Conservation (phyloP, 805 yeast genomes). For the Teunomyces aglyptinius region DNA sequence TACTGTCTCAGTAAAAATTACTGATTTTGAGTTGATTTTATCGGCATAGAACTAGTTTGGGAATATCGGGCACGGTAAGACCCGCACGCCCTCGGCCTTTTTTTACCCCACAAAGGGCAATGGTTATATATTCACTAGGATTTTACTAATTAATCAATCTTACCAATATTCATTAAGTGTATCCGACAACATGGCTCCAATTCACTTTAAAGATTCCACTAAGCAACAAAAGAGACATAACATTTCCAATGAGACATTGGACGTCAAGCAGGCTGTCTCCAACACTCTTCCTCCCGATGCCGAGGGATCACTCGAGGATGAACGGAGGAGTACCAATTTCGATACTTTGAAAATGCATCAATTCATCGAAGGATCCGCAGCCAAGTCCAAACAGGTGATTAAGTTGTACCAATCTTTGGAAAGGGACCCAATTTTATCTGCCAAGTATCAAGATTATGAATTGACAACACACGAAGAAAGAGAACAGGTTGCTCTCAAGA, state of each 20-base stretch:
- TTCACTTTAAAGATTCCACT: not conserved
- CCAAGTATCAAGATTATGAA: conserved; percentile 34
- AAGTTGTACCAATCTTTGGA: conserved; percentile 34
- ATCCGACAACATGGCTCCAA: not conserved
- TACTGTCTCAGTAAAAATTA: not conserved
- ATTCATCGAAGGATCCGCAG: conserved; percentile 40
- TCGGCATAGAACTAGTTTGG: not conserved
- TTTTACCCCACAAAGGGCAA: conserved; percentile 1
- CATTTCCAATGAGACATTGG: not conserved
- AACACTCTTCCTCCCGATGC: conserved; percentile 17
- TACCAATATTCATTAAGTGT: not conserved
- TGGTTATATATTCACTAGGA: not conserved
- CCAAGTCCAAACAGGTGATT: conserved; percentile 29
- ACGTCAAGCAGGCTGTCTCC: conserved; percentile 5
- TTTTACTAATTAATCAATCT: not conserved
- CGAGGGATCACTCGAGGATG: conserved; percentile 19
- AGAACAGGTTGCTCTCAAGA: conserved; percentile 31
- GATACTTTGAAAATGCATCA: conserved; percentile 40
- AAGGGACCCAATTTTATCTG: conserved; percentile 36
- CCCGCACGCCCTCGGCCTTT: conserved; percentile 1
- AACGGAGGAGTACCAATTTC: conserved; percentile 30
- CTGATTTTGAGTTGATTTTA: not conserved
- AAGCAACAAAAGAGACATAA: not conserved
- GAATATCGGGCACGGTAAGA: not conserved
- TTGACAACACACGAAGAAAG: conserved; percentile 28